These are phyloP conservation scores for Penicillium atrosanguineum DNA, from an alignment of 495 filamentous ascomycete genomes.

Conservation along the genomic window DNA sequence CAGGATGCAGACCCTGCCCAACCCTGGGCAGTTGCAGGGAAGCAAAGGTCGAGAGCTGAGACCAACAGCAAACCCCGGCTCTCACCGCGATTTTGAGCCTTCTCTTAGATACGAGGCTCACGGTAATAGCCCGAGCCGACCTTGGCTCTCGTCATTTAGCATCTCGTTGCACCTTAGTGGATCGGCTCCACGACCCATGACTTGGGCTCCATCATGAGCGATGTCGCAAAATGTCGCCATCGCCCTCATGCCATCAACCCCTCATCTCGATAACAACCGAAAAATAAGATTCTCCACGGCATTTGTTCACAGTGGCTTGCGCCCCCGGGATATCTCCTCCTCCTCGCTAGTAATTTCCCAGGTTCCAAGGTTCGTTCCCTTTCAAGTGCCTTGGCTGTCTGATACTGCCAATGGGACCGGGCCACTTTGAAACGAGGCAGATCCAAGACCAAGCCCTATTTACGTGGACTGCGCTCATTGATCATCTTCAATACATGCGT, in stretches of 20 bases:
- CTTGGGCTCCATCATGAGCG: background rate
- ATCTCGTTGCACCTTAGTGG: background rate
- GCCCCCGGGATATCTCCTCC: background rate
- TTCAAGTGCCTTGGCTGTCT: background rate
- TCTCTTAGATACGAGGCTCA: background rate
- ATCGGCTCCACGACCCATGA: background rate
- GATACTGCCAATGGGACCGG: background rate
- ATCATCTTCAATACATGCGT: background rate
- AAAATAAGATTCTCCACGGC: background rate
- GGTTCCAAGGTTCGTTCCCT: background rate
- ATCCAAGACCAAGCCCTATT: background rate
- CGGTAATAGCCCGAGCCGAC: background rate
- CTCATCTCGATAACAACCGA: background rate
- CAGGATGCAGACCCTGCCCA: background rate
- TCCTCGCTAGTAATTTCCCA: background rate
- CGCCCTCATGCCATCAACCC: background rate
- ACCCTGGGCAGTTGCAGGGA: background rate
- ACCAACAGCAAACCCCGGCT: background rate
- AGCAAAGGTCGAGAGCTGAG: background rate
- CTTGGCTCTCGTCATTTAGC: constrained; percentile 16
- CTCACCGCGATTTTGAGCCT: background rate
- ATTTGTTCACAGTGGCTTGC: background rate
- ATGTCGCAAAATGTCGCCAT: background rate
- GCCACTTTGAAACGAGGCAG: background rate
- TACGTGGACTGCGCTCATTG: background rate